Base-by-base conservation (phyloP, 2,329 filamentous ascomycete species). In the Fusarium vanettenii region DNA sequence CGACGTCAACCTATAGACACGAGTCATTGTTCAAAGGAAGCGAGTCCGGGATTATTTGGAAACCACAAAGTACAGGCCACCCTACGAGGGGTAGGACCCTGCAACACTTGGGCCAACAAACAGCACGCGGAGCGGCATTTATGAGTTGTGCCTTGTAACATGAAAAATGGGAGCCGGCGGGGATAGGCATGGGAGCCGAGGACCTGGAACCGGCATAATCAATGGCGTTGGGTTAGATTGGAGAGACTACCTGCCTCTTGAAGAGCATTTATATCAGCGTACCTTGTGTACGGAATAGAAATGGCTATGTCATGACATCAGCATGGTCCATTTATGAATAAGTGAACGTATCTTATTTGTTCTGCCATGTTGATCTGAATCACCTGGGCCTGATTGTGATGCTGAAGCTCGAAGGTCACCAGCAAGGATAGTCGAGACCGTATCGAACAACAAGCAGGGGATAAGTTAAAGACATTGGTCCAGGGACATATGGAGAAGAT, bases 171-270 rank as follows among this genome's bases (percentile, higher is more conserved):
- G 45, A 67, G 61, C 62, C 27, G 69, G 31, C 43, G 43, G 52
- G 64, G 43, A 37, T 60, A 64, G 64, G 66, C 60, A 59, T 48
- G 60, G 60, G 52, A 64, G 56, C 33, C 29, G 16, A 56, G 55
- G 65, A 56, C 60, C 60, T 52, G 16, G 59, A 33, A 63, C 41
- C 62, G 64, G 75, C 70, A 78, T 77, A 75, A 74, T 77, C 60
- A 79, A 57, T 59, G 77, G 77, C 77, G 77, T 79, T 79, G 57
- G 76, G 71, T 72, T 77, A 79, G 76, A 79, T 63, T 73, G 75
- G 70, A 71, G 67, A 69, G 33, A 65, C 37, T 52, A 71, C 60
- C 57, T 73, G 39, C 29, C 63, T 70, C 31, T 73, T 69, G 63
- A 33, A 60, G 35, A 57, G 60, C 35, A 66, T 52, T 73, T 72